Conservation (phyloP, 805 yeast genomes). For the Yamadazyma endophytica region DNA sequence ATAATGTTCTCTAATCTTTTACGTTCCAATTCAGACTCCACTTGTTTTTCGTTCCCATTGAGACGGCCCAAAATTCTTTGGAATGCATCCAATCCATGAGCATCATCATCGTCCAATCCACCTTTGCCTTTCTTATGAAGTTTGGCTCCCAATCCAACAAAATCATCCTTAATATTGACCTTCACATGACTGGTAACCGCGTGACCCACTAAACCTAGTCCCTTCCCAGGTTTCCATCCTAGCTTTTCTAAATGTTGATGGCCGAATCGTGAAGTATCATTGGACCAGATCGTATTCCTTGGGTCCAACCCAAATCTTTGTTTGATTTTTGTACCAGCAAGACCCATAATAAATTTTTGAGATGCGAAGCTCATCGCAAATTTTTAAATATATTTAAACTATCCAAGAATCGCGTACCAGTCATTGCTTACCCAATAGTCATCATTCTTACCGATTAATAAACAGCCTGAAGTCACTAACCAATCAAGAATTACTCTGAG, state of each 20-base stretch:
- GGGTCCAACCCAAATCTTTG: conserved; percentile 92
- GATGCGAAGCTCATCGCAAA: conserved; percentile 9
- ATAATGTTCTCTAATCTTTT: conserved; percentile 65
- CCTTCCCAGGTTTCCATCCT: conserved; percentile 94
- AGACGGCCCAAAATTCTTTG: conserved; percentile 85
- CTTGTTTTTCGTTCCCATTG: conserved; percentile 76
- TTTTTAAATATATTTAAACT: too few species aligned
- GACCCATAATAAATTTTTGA: conserved; percentile 52
- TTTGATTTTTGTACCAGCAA: conserved; percentile 74
- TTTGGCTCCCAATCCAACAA: conserved; percentile 85
- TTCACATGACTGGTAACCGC: conserved; percentile 79
- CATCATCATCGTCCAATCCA: conserved; percentile 74
- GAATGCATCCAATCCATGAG: conserved; percentile 89
- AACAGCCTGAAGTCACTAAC: conserved; percentile 33
- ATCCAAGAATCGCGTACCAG: conserved; percentile 37
- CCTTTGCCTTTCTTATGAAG: conserved; percentile 57
- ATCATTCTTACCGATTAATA: conserved; percentile 30
- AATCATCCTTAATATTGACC: conserved; percentile 78
- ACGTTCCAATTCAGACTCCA: conserved; percentile 61
- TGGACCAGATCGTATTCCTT: conserved; percentile 91
- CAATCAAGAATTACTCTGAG: conserved; percentile 27
- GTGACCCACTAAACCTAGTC: conserved; percentile 68
- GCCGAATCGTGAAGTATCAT: conserved; percentile 79
- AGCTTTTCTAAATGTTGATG: conserved; percentile 74
- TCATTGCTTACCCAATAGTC: conserved; percentile 42